These are phyloP conservation scores for Aegilops bicornis DNA, from an alignment of 176 grass and related monocot species.

Conservation along the genomic window DNA sequence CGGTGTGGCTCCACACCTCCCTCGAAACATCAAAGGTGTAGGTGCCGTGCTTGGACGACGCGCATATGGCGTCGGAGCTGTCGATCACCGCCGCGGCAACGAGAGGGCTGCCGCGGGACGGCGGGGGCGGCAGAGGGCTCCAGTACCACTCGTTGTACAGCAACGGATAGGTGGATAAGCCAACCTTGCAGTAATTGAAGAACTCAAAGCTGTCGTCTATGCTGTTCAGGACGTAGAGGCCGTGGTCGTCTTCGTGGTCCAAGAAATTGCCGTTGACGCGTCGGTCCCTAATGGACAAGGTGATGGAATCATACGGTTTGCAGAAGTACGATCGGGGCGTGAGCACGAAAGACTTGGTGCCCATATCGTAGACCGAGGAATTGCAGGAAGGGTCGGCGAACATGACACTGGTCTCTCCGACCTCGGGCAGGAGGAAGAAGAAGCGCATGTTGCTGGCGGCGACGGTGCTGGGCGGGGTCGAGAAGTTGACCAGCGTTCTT, in stretches of 20 bases:
- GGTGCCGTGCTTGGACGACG: background rate
- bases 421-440: background rate
- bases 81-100: background rate
- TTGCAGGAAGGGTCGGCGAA: background rate
- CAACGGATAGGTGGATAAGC: background rate
- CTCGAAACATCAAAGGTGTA: background rate
- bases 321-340: background rate
- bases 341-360: background rate
- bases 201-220: background rate
- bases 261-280: background rate
- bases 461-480: background rate
- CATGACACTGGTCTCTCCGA: background rate
- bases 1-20: background rate
- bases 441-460: background rate
- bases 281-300: background rate
- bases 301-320: background rate
- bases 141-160: background rate
- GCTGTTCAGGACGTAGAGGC: background rate
- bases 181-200: background rate
- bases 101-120: background rate
- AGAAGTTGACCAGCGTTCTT: background rate
- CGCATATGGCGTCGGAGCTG: background rate
- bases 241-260: background rate
- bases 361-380: background rate
- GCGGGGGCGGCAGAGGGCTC: background rate